Conservation (phyloP, 306 rosid species). For the Oxytropis ochrocephala region DNA sequence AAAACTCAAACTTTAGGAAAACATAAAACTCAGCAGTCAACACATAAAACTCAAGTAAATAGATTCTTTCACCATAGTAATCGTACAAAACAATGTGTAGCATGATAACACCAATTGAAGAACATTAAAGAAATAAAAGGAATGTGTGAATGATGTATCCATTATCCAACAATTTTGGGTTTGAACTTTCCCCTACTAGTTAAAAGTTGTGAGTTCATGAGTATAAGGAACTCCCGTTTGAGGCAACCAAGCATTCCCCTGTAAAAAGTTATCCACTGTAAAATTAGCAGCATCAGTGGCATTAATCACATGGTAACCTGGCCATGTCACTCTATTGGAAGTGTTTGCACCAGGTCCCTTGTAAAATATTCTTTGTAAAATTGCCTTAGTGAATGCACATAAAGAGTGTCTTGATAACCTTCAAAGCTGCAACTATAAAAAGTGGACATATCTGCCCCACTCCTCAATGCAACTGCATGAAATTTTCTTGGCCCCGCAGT, state of each 20-base stretch:
- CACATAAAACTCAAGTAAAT: too few species aligned
- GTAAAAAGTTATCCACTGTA: constrained; percentile 49
- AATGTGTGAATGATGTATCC: too few species aligned
- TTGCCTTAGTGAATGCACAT: constrained; percentile 67
- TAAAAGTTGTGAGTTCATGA: neutral
- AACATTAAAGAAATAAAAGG: too few species aligned
- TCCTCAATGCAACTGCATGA: constrained; percentile 59
- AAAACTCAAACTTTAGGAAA: too few species aligned
- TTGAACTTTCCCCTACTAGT: neutral
- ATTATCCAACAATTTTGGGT: neutral
- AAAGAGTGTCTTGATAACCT: constrained; percentile 75
- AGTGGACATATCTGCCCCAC: constrained; percentile 67
- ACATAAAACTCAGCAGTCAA: too few species aligned
- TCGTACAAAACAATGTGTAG: too few species aligned
- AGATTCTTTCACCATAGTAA: too few species aligned
- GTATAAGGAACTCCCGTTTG: constrained; percentile 43
- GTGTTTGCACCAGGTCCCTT: constrained; percentile 26
- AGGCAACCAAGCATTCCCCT: constrained; percentile 64
- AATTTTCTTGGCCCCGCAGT: constrained; percentile 59
- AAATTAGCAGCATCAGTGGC: constrained; percentile 56
- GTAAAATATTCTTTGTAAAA: constrained; percentile 70
- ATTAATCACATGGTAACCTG: constrained; percentile 50
- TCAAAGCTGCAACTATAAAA: constrained; percentile 84
- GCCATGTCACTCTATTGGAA: constrained; percentile 49
- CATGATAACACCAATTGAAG: too few species aligned